Percentiles rank a stretch among this genome's conserved stretches.
phyloP scores from a whole-genome alignment of 805 yeast genomes.

The Blastobotrys americana region DNA sequence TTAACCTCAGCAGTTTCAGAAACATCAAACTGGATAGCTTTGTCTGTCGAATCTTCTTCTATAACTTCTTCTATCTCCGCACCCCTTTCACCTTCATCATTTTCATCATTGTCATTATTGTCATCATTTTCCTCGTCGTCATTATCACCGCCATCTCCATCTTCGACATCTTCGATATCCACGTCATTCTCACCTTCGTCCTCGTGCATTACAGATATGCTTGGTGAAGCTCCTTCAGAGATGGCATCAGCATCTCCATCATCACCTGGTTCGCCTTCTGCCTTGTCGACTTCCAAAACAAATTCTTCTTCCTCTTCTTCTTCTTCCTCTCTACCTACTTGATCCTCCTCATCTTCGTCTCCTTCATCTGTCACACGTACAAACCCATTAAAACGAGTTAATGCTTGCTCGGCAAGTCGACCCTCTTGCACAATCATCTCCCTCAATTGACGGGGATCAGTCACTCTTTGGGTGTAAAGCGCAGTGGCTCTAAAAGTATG shows the following conservation, averaged over 20 bases:
- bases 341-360: slow-evolving; percentile 12
- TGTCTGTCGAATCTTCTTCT: no score
- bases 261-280: slow-evolving; percentile 2
- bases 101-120: slow-evolving; percentile 4
- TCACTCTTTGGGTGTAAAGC: slow-evolving; percentile 49
- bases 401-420: slow-evolving; percentile 68
- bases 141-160: slow-evolving; percentile 2
- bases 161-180: neutral
- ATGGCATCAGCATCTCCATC: slow-evolving; percentile 1
- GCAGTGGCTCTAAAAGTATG: slow-evolving; percentile 83
- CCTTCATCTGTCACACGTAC: slow-evolving; percentile 14
- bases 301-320: slow-evolving; percentile 9
- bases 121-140: slow-evolving; percentile 4
- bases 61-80: no score
- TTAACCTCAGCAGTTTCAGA: no score
- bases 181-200: slow-evolving; percentile 6
- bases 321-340: slow-evolving; percentile 9
- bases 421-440: slow-evolving; percentile 75
- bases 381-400: slow-evolving; percentile 46
- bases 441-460: slow-evolving; percentile 65
- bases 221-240: no score
- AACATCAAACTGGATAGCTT: no score
- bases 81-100: no score
- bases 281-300: slow-evolving; percentile 5
- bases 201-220: slow-evolving; percentile 5